Conservation (phyloP, 2,329 filamentous ascomycete species). For the Pestalotiopsis sp. region DNA sequence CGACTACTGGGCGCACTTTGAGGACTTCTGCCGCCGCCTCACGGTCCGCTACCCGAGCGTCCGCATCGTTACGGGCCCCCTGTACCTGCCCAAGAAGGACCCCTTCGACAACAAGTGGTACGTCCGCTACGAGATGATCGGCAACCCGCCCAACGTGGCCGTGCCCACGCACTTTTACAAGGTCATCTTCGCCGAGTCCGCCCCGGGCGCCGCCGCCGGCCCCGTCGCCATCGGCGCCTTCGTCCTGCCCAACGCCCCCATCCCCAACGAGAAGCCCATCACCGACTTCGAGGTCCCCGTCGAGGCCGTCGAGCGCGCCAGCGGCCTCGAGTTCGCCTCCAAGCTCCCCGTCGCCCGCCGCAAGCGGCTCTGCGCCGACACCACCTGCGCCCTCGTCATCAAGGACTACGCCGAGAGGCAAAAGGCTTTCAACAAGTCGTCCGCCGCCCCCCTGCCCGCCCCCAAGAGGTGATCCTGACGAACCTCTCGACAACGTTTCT, state of each 20-base stretch:
- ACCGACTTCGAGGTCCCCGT: constrained; percentile 93
- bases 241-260: constrained; percentile 88
- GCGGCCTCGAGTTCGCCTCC: constrained; percentile 85
- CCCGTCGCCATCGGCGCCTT: constrained; percentile 92
- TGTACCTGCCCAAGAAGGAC: constrained; percentile 88
- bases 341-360: constrained; percentile 75
- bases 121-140: constrained; percentile 94
- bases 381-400: constrained; percentile 81
- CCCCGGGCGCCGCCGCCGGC: constrained; percentile 55
- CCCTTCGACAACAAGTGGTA: constrained; percentile 89
- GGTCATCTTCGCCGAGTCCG: constrained; percentile 94
- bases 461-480: constrained; percentile 11
- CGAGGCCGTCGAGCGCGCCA: constrained; percentile 89
- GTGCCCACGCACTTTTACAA: constrained; percentile 99
- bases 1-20: constrained; percentile 99
- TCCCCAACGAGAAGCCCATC: constrained; percentile 85
- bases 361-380: constrained; percentile 82
- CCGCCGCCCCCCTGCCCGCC: constrained; percentile 14
- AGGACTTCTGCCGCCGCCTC: constrained; percentile 91
- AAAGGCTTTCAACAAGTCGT: constrained; percentile 55
- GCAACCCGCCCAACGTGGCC: constrained; percentile 87
- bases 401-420: constrained; percentile 73
- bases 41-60: constrained; percentile 83
- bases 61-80: constrained; percentile 86
- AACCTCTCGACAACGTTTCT: no score